These are phyloP conservation scores for Leccinum olivaceopallidum DNA, from an alignment of 768 basidiomycete genomes.

Conservation along the genomic window DNA sequence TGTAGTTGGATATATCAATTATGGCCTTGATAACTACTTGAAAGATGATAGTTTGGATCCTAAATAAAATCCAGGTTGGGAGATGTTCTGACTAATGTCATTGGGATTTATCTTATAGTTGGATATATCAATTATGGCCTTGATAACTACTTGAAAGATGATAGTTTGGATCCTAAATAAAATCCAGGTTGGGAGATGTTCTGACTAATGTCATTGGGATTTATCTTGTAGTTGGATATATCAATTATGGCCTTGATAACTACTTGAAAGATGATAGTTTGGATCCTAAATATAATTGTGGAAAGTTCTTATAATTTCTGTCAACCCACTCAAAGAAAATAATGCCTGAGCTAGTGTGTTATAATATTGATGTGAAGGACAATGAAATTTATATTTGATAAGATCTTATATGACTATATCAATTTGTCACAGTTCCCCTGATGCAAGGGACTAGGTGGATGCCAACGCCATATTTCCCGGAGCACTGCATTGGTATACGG, in stretches of 20 bases:
- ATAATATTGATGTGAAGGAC: background rate
- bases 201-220: background rate
- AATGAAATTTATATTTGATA: background rate
- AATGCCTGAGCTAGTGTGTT: background rate
- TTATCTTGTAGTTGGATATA: background rate
- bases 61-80: background rate
- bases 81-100: too few species aligned
- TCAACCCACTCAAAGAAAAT: background rate
- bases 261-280: background rate
- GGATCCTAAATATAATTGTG: background rate
- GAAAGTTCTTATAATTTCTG: background rate
- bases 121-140: background rate
- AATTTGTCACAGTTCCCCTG: background rate
- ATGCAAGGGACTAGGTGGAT: slow-evolving; percentile 27
- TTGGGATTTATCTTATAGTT: background rate
- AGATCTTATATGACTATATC: background rate
- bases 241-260: background rate
- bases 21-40: background rate
- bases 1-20: background rate
- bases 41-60: background rate
- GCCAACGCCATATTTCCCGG: slow-evolving; percentile 29
- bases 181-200: too few species aligned
- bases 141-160: background rate
- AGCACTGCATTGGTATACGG: slow-evolving; percentile 29
- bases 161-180: too few species aligned